Evolutionary conservation across 352 stramenopile species (phyloP), one percentile per base, ranked within the genome.

Genomic region (Globisporangium alternatum): DNA sequence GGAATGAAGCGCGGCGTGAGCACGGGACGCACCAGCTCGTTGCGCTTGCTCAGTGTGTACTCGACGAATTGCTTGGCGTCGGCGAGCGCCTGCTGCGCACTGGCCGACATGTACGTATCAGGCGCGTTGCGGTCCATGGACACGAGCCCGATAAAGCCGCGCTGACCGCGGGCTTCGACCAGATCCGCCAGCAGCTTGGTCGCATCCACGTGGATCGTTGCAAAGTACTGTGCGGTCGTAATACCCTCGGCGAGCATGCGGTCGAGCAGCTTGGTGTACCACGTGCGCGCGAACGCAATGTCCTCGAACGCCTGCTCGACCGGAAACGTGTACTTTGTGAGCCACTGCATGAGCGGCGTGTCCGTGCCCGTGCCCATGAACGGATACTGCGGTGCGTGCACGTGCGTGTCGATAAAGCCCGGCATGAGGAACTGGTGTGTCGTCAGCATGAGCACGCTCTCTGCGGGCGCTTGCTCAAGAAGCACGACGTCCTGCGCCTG

Each of bases 171-270:
- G 28, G 57, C 56, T 39, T 78, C 64, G 25, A 88, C 65, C 13
- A 97, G 49, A 63, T 97, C 88, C 5, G 82, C 89, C 31, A 98
- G 66, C 3, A 72, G 51, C 75, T 97, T 82, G 25, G 80, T 93
- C 10, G 88, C 66, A 6, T 88, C 59, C 2, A 96, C 44, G 75
- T 98, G 88, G 55, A 96, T 81, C 21, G 88, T 97, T 6, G 72
- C 89, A 74, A 97, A 98, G 74, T 97, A 98, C 56, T 92, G 82
- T 3, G 78, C 89, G 6, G 89, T 97, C 1, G 93, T 98, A 47
- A 95, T 91, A 22, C 93, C 93, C 35, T 86, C 75, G 6, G 61
- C 60, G 33, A 98, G 75, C 71, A 91, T 86, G 22, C 66, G 70
- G 60, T 87, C 70, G 8, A 98, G 75, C 15, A 95, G 64, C 62